Evolutionary conservation across 495 filamentous ascomycete genomes (phyloP), one percentile per base, ranked within the genome.

Genomic region (Penicillium psychrofluorescens): DNA sequence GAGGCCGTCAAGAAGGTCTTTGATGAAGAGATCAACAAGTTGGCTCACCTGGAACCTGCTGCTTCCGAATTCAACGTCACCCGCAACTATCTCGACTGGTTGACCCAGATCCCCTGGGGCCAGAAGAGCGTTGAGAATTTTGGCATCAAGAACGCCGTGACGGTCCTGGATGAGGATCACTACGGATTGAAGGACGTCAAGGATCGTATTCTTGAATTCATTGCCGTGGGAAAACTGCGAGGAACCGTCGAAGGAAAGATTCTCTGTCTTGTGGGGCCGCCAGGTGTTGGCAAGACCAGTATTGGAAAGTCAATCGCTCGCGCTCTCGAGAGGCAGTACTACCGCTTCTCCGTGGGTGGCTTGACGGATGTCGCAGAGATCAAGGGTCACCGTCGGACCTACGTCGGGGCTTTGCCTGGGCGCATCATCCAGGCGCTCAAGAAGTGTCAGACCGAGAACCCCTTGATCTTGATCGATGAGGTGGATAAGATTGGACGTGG

Each of bases 161-260:
- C 68, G 27, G 90, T 99, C 22, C 68, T 99, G 38, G 91, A 99
- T 53, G 92, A 97, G 60, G 94, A 99, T 54, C 94, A 99, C 64
- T 85, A 97, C 63, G 94, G 94, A 0, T 68, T 99, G 34, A 95
- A 97, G 60, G 94, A 99, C 64, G 94, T 99, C 57, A 99, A 99
- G 63, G 92, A 97, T 61, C 88, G 94, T 29, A 99, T 99, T 48
- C 72, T 99, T 22, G 94, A 99, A 63, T 99, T 97, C 62, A 97
- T 99, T 56, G 94, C 94, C 2, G 94, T 99, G 11, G 94, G 94
- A 29, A 97, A 97, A 67, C 80, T 99, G 29, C 85, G 92, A 35
- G 94, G 94, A 22, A 95, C 90, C 1, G 92, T 99, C 3, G 94
- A 99, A 64, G 94, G 94, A 54, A 99, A 99, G 68, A 99, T 99